These are phyloP conservation scores for Dictyostelium citrinum DNA, from an alignment of 78 protist species.

Conservation along the genomic window DNA sequence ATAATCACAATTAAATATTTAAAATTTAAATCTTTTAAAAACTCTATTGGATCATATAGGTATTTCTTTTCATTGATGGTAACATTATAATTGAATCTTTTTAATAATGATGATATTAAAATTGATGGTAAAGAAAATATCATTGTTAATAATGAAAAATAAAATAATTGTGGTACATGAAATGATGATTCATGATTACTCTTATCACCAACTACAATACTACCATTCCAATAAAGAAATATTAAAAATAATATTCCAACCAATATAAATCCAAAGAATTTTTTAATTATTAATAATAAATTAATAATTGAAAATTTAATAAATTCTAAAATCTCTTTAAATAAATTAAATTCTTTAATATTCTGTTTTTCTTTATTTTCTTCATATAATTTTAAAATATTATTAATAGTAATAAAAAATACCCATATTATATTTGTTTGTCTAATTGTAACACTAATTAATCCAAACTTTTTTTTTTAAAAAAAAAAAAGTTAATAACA, in stretches of 20 bases:
- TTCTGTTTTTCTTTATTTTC: background rate
- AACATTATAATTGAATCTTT: background rate
- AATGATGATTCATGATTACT: slow-evolving; percentile 65
- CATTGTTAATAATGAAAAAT: slow-evolving; percentile 1
- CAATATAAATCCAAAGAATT: slow-evolving; percentile 11
- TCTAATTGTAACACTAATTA: slow-evolving; percentile 24
- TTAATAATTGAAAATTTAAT: slow-evolving; percentile 4
- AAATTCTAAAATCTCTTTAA: background rate
- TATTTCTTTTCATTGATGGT: background rate
- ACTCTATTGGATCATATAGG: background rate
- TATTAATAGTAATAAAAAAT: slow-evolving; percentile 19
- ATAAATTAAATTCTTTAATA: background rate
- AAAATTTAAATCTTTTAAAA: background rate
- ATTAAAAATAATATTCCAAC: slow-evolving; percentile 31
- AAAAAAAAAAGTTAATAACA: background rate
- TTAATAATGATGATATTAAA: background rate
- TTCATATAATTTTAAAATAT: slow-evolving; percentile 2
- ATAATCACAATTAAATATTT: background rate
- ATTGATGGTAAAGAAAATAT: slow-evolving; percentile 13
- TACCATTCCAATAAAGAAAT: slow-evolving; percentile 12
- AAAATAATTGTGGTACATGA: slow-evolving; percentile 42
- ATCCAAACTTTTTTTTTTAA: slow-evolving; percentile 22
- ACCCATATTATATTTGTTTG: slow-evolving; percentile 72
- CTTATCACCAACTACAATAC: slow-evolving; percentile 68
- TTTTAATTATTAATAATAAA: background rate